Evolutionary conservation across 192 early-diverging fungal species (phyloP).

Genomic region (Coemansia biformis): DNA sequence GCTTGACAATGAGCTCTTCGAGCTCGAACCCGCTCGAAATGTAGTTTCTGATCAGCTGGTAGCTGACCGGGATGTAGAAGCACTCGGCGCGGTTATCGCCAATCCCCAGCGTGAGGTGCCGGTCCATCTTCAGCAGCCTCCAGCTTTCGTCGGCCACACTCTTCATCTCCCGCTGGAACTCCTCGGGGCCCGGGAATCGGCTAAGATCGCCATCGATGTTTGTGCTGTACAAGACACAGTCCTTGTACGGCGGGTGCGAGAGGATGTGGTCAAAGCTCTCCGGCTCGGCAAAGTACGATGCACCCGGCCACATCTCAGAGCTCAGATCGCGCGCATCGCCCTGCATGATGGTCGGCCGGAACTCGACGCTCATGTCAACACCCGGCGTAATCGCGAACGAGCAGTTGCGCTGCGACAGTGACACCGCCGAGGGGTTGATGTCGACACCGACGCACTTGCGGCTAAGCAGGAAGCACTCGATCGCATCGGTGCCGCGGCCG

Average conservation of each 20-base stretch:
- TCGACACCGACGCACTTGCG: conserved; percentile 78
- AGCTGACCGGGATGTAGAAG: conserved; percentile 83
- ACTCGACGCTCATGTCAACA: conserved; percentile 61
- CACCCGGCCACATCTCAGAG: conserved; percentile 43
- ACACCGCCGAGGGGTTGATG: conserved; percentile 82
- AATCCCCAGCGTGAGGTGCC: conserved; percentile 80
- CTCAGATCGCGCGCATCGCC: conserved; percentile 71
- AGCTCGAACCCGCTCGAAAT: conserved; percentile 79
- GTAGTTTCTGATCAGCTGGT: conserved; percentile 76
- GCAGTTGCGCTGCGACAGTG: conserved; percentile 79
- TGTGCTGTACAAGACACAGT: conserved; percentile 79
- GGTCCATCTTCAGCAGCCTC: conserved; percentile 65
- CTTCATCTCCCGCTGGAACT: conserved; percentile 72
- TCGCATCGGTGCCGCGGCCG: conserved; percentile 91
- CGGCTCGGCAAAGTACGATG: conserved; percentile 58
- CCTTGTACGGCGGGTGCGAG: conserved; percentile 93
- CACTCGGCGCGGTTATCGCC: conserved; percentile 90
- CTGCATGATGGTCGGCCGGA: conserved; percentile 75
- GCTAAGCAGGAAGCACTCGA: conserved; percentile 76
- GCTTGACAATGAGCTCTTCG: conserved; percentile 84
- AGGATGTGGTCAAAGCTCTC: conserved; percentile 83
- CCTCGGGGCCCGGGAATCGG: conserved; percentile 66
- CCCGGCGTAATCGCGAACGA: conserved; percentile 70
- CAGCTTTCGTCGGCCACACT: conserved; percentile 65
- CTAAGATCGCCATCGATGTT: conserved; percentile 82